phyloP scores from a whole-genome alignment of 208 protist species.

The Lotmaria passim region DNA sequence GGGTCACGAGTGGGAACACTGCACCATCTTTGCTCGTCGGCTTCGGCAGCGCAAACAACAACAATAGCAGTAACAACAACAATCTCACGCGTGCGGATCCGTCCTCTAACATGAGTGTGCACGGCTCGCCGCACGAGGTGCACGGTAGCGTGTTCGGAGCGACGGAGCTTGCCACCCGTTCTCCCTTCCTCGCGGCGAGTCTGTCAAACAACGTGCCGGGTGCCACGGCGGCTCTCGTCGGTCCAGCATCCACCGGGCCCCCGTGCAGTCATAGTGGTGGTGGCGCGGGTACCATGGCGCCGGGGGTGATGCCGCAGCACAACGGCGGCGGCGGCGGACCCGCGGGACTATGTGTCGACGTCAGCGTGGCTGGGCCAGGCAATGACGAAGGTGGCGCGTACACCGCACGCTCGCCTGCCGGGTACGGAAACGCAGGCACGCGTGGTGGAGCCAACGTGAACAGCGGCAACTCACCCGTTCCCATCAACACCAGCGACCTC shows the following conservation, averaged over 20 bases:
- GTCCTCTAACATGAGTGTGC: neutral
- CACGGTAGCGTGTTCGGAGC: neutral
- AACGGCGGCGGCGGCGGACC: neutral
- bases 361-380: neutral
- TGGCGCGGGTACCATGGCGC: neutral
- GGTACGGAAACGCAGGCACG: neutral
- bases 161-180: neutral
- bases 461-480: neutral
- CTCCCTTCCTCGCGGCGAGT: slow-evolving; percentile 1
- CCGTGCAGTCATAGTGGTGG: too few relatives aligned
- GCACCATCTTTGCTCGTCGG: neutral
- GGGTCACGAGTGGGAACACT: neutral
- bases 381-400: neutral
- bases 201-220: neutral
- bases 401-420: neutral
- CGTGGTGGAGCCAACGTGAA: neutral
- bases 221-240: neutral
- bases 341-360: neutral
- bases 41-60: neutral
- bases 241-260: too few relatives aligned
- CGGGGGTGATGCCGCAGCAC: neutral
- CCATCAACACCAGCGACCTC: neutral
- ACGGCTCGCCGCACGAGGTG: slow-evolving; percentile 7
- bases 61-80: neutral
- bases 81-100: neutral